Percentiles rank a stretch among this genome's conserved stretches.
phyloP scores from a whole-genome alignment of 495 filamentous ascomycete species.

The Hypoxylon trugodes region DNA sequence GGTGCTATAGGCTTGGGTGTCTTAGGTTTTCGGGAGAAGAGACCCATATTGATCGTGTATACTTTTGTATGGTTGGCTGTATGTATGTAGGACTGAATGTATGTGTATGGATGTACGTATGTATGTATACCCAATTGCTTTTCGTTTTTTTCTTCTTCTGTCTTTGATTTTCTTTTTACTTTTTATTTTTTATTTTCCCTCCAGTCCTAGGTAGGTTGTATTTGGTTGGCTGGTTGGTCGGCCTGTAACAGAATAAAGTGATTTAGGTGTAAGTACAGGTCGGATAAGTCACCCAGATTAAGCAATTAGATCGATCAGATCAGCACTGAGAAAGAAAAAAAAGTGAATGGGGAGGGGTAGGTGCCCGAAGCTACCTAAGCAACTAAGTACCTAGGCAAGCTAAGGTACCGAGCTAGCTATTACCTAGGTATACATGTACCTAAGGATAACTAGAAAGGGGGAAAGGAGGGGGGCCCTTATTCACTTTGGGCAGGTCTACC shows the following conservation, averaged over 20 bases:
- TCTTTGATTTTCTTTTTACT: constrained; percentile 24
- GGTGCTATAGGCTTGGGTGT: constrained; percentile 49
- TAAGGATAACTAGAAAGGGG: too few relatives aligned
- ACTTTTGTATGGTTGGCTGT: not conserved
- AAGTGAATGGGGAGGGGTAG: constrained; percentile 18
- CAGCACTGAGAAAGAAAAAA: constrained; percentile 17
- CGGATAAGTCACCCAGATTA: constrained; percentile 38
- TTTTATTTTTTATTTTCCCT: constrained; percentile 36
- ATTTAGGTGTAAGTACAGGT: constrained; percentile 38
- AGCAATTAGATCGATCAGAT: constrained; percentile 48
- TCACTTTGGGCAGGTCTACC: constrained; percentile 27
- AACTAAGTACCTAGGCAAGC: not conserved
- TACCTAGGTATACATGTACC: too few relatives aligned
- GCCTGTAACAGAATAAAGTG: too few relatives aligned
- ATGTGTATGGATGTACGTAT: not conserved
- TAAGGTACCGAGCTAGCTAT: constrained; percentile 8
- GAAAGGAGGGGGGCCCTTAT: constrained; percentile 25
- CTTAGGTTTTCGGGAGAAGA: constrained; percentile 60
- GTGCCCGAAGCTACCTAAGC: constrained; percentile 17
- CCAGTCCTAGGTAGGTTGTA: constrained; percentile 42
- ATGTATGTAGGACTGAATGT: constrained; percentile 1
- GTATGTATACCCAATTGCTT: constrained; percentile 22
- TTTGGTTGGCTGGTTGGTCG: constrained; percentile 38
- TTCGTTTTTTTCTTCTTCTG: constrained; percentile 18
- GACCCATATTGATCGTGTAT: constrained; percentile 50